phyloP scores from a whole-genome alignment of 441 rosid genomes.

The Flueggea neowawraea region DNA sequence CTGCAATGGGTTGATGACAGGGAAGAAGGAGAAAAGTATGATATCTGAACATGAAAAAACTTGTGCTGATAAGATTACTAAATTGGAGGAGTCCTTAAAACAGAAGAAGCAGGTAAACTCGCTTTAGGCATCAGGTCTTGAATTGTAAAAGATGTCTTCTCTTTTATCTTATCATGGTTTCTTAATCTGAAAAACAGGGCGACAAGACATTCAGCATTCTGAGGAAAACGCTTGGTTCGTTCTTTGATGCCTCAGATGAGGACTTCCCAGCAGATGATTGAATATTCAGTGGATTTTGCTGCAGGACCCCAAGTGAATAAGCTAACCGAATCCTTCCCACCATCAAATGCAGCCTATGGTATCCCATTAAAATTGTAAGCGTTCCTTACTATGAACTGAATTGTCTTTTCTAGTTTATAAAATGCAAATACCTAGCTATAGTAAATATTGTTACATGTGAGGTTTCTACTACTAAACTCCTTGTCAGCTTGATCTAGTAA shows the following conservation, averaged over 20 bases:
- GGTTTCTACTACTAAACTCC: too few relatives aligned
- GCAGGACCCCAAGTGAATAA: not conserved
- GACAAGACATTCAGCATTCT: slow-evolving; percentile 76
- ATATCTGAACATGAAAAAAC: slow-evolving; percentile 60
- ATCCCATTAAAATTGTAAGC: too few relatives aligned
- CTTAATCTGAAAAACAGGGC: slow-evolving; percentile 37
- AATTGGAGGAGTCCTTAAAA: slow-evolving; percentile 67
- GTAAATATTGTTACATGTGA: too few relatives aligned
- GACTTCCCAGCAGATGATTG: slow-evolving; percentile 72
- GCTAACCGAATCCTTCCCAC: not conserved
- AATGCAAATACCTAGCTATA: too few relatives aligned
- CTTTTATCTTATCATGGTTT: too few relatives aligned
- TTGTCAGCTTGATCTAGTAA: too few relatives aligned
- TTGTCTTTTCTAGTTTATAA: too few relatives aligned
- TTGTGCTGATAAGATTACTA: slow-evolving; percentile 57
- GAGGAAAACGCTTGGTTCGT: slow-evolving; percentile 78
- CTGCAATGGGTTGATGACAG: slow-evolving; percentile 33
- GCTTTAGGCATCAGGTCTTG: too few relatives aligned
- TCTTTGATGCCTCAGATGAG: slow-evolving; percentile 73
- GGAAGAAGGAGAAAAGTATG: slow-evolving; percentile 74
- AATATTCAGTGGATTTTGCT: slow-evolving; percentile 11
- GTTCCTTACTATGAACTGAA: too few relatives aligned
- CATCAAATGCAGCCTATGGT: too few relatives aligned
- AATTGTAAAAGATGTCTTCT: not conserved
- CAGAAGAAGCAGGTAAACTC: slow-evolving; percentile 62